These are phyloP conservation scores for Cyclotella atomus DNA, from an alignment of 108 stramenopile species.

Conservation along the genomic window DNA sequence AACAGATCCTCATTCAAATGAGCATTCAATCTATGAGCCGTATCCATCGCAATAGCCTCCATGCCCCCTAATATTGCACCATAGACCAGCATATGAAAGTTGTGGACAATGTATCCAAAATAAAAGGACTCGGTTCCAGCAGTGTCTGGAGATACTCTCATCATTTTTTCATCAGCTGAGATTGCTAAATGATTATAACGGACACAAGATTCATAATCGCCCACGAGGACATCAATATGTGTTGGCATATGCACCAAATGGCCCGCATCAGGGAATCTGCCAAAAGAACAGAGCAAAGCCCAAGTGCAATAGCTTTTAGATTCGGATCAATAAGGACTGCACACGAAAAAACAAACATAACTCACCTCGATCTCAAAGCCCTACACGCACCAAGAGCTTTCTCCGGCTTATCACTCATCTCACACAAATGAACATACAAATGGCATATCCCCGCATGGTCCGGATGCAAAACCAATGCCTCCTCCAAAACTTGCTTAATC, in stretches of 20 bases:
- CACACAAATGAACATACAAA: conserved; percentile 84
- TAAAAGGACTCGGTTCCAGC: conserved; percentile 80
- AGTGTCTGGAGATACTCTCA: conserved; percentile 67
- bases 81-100: conserved; percentile 87
- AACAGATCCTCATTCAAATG: conserved; percentile 73
- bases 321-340: too few species aligned
- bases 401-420: conserved; percentile 81
- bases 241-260: conserved; percentile 87
- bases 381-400: conserved; percentile 66
- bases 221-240: conserved; percentile 89
- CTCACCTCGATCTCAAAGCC: conserved; percentile 60
- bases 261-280: conserved; percentile 80
- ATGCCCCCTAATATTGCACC: conserved; percentile 83
- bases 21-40: conserved; percentile 57
- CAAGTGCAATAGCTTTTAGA: too few species aligned
- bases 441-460: conserved; percentile 86
- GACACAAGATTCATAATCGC: conserved; percentile 84
- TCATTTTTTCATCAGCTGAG: conserved; percentile 69
- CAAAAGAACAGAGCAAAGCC: neutral
- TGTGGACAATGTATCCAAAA: conserved; percentile 89
- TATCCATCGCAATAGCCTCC: conserved; percentile 75
- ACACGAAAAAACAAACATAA: neutral
- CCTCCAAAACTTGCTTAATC: conserved; percentile 65
- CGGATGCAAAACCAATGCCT: conserved; percentile 60
- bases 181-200: conserved; percentile 74